Evolutionary conservation across 495 filamentous ascomycete species (phyloP), one percentile per base, ranked within the genome.

Genomic region (Aspergillus mulundensis): DNA sequence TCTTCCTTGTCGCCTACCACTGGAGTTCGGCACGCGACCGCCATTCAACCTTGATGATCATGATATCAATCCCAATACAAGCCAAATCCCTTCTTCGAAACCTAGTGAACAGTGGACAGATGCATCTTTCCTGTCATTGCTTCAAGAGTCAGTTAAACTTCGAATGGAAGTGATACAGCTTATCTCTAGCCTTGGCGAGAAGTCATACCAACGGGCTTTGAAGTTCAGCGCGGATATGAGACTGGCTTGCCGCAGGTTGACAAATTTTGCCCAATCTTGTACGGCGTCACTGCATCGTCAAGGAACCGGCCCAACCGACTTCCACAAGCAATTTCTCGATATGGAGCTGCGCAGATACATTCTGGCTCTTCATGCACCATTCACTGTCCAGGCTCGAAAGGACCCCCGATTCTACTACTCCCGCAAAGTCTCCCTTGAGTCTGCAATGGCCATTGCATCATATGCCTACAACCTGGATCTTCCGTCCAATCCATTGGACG

Each of bases 331-430:
- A 21, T 57, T 74, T 7, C 51, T 76, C 12, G 69, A 77, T 41
- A 68, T 68, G 43, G 50, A 72, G 4, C 54, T 79, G 2, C 78
- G 69, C 34, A 70, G 75, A 16, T 79, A 78, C 54, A 56, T 80
- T 50, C 39, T 81, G 2, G 60, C 66, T 25, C 66, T 82, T 5
- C 77, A 81, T 58, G 57, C 61, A 20, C 70, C 74, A 1, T 81
- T 78, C 56, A 72, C 70, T 45, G 60, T 61, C 21, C 60, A 74
- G 51, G 73, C 77, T 32, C 64, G 62, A 7, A 60, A 56, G 15
- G 70, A 79, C 50, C 76, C 73, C 0, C 46, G 69, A 25, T 81
- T 70, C 62, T 72, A 77, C 61, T 77, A 72, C 53, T 80, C 78
- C 5, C 72, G 68, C 15, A 81, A 77, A 57, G 63, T 68, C n/a